Base-by-base conservation (phyloP, 768 basidiomycete species). In the Russula compacta region DNA sequence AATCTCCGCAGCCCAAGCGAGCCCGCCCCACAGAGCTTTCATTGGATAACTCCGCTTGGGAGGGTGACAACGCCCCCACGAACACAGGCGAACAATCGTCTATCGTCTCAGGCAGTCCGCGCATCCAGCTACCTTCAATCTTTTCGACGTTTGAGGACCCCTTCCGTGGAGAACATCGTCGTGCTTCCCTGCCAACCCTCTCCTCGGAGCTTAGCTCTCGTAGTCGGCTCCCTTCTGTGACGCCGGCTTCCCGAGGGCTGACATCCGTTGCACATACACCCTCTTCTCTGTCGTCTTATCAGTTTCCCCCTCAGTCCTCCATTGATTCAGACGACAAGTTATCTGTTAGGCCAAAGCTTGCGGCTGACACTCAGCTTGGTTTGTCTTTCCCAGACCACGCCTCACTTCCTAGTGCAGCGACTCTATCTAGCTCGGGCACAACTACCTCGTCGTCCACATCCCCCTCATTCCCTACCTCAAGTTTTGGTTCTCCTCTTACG, bases 111-210 rank as follows among this genome's bases (percentile, higher is more conserved):
- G 79, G 79, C 68, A 68, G 64, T 67, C 79, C 80, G 58, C 76
- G 78, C 71, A 84, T 88, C 59, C 83, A 85, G 73, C 78, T 89
- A 17, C 87, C 87, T 17, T 86, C 86, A 68, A 86, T 89, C 66
- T 87, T 86, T 65, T 81, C 83, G 36, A 78, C 82, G 35, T 84
- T 88, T 63, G 83, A 84, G 70, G 85, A 85, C 70, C 75, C 77
- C 29, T 73, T 80, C 69, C 71, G 79, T 60, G 74, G 73, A 66
- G 83, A 85, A 47, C 72, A 71, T 56, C 82, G 87, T 58, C 82
- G 86, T 48, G 75, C 83, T 4, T 86, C 86, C 3, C 76, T 89
- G 21, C 85, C 86, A 2, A 81, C 77, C 53, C 76, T 86, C 48
- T 73, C 77, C 69, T 77, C 82, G 19, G 83, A 85, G 56, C 29